Base-by-base conservation (phyloP, 2,329 filamentous ascomycete genomes). In the Neofusicoccum umdonicola region DNA sequence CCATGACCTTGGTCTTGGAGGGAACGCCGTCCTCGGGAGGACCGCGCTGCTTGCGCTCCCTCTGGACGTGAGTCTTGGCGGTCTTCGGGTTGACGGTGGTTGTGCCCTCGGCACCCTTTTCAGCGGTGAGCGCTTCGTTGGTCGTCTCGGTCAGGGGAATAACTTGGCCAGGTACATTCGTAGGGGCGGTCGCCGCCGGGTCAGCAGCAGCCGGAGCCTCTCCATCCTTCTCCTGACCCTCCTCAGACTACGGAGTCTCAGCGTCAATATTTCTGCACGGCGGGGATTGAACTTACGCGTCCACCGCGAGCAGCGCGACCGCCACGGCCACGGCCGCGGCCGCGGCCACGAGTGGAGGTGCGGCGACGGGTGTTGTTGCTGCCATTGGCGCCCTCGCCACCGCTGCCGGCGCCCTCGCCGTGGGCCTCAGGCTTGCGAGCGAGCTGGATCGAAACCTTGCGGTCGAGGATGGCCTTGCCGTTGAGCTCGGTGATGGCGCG, bases 1-100 rank as follows among this genome's bases (percentile, higher is more conserved):
- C 95, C 95, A 99, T 99, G 82, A 99, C 92, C 90, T 99, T 99
- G 81, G 91, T 98, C 90, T 97, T 97, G 81, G 94, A 98, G 70
- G 95, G 90, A 76, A 99, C 92, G 72, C 95, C 95, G 78, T 99
- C 94, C 80, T 96, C 94, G 67, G 95, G 95, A 70, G 95, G 95
- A 69, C 95, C 95, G 80, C 95, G 93, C 87, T 97, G 88, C 83
- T 88, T 88, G 78, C 86, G 87, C 72, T 85, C 82, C 73, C 84
- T 84, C 67, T 78, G 82, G 71, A 80, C 80, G 72, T 81, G 82
- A 69, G 81, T 73, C 74, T 77, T 77, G 69, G 76, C 74, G 66
- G 72, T 68, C 76, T 81, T 81, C 63, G 72, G 67, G 71, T 81
- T 78, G 62, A 70, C 69, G 57, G 69, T 71, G 47, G 69, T 71